phyloP scores from a whole-genome alignment of 306 rosid species.

The Dryas octopetala region DNA sequence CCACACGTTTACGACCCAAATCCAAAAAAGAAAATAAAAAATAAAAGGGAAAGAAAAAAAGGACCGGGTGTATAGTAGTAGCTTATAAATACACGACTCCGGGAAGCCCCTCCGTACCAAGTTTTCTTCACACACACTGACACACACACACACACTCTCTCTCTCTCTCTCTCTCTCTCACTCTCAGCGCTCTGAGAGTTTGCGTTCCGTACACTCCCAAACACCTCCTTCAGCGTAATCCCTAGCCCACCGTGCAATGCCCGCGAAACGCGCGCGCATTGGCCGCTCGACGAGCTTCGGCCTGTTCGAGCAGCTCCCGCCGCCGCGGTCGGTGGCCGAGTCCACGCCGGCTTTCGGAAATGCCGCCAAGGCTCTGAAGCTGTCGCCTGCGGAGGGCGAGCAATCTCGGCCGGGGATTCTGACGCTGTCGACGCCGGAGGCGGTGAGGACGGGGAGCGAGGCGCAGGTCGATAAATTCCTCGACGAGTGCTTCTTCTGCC shows the following conservation, averaged over 20 bases:
- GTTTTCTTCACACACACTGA: no score
- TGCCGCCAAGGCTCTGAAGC: conserved; percentile 16
- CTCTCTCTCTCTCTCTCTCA: no score
- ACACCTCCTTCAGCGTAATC: conserved; percentile 4
- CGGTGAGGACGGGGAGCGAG: not conserved
- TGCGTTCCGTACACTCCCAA: not conserved
- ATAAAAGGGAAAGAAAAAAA: no score
- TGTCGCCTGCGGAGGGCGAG: not conserved
- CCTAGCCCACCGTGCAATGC: conserved; percentile 11
- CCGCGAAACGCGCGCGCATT: conserved; percentile 6
- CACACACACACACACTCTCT: no score
- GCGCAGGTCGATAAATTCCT: conserved; percentile 12
- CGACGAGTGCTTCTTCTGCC: conserved; percentile 22
- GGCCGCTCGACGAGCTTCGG: not conserved
- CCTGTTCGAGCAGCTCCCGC: conserved; percentile 9
- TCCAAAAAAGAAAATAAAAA: no score
- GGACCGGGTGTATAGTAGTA: no score
- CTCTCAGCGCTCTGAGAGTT: no score
- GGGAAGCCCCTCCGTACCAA: no score
- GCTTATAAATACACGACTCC: no score
- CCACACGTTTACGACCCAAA: no score
- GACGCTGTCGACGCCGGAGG: conserved; percentile 18
- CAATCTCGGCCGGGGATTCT: not conserved
- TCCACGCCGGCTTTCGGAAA: not conserved
- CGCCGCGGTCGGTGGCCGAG: not conserved